Evolutionary conservation across 2,329 filamentous ascomycete genomes (phyloP), one percentile per base, ranked within the genome.

Genomic region (Leptographium lundbergii): DNA sequence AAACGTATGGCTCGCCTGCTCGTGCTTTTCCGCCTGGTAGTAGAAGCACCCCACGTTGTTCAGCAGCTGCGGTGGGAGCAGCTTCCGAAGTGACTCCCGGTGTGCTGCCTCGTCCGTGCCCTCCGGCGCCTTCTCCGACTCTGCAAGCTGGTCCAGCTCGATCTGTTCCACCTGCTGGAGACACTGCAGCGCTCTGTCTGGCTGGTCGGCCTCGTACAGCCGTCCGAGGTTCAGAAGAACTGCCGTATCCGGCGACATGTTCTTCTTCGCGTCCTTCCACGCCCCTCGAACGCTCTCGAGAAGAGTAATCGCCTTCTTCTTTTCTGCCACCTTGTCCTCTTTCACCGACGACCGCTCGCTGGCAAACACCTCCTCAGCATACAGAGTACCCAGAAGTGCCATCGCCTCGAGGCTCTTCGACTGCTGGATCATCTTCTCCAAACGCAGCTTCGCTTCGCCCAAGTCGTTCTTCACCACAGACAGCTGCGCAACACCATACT

Each of bases 21-120:
- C 83, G 63, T 88, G 85, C 68, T 90, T 91, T 66, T 95, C 91
- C 2, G 85, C 81, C 69, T 96, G 91, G 65, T 90, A 96, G 65
- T 95, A 84, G 73, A 97, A 97, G 71, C 91, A 96, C 6, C 89
- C 94, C 69, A 97, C 95, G 70, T 99, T 99, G 77, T 97, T 99
- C 51, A 99, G 80, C 2, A 97, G 78, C 68, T 96, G 91, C 4
- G 94, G 94, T 1, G 91, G 89, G 1, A 99, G 76, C 60, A 87
- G 79, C 68, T 91, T 88, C 58, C 91, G 85, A 32, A 95, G 77
- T 19, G 79, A 77, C 25, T 76, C 75, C 59, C 81, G 81, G 59
- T 82, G 73, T 34, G 81, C 79, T 3, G 76, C 78, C 60, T 87
- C 81, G 57, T 89, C 84, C 22, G 82, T 78, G 2, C 74, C 70